Evolutionary conservation across 768 basidiomycete species (phyloP).

Genomic region (Sarcodon aspratus): DNA sequence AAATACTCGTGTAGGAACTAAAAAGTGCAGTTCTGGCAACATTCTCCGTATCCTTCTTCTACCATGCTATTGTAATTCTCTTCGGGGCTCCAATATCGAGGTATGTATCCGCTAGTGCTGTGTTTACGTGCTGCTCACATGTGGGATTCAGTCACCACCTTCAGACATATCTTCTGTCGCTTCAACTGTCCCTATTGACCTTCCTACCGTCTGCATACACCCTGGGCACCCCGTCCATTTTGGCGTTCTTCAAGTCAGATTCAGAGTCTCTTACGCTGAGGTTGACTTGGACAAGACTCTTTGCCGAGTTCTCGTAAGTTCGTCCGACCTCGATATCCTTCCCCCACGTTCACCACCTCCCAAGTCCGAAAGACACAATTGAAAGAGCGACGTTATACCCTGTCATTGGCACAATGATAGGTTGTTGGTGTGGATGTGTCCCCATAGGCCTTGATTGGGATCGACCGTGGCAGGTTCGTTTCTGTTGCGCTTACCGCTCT

Average conservation of each 20-base stretch:
- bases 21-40: conserved; percentile 43
- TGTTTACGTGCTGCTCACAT: background rate
- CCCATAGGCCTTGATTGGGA: conserved; percentile 96
- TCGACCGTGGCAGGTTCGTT: conserved; percentile 86
- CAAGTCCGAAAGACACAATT: conserved; percentile 46
- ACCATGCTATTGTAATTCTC: conserved; percentile 42
- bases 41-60: conserved; percentile 29
- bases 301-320: conserved; percentile 70
- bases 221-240: conserved; percentile 47
- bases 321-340: background rate
- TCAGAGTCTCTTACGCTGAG: conserved; percentile 39
- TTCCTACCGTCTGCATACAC: conserved; percentile 61
- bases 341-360: background rate
- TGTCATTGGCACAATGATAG: conserved; percentile 55
- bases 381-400: conserved; percentile 80
- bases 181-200: conserved; percentile 55
- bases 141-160: conserved; percentile 29
- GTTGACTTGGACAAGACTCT: conserved; percentile 67
- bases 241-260: conserved; percentile 14
- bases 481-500: background rate
- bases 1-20: conserved; percentile 28
- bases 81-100: conserved; percentile 67
- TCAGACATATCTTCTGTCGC: conserved; percentile 58
- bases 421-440: conserved; percentile 72
- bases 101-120: conserved; percentile 21